Percentiles rank a stretch among this genome's conserved stretches.
These are phyloP conservation scores for Lodderomyces oxycetoniae DNA, from an alignment of 1,139 yeast genomes.

Conservation along the genomic window DNA sequence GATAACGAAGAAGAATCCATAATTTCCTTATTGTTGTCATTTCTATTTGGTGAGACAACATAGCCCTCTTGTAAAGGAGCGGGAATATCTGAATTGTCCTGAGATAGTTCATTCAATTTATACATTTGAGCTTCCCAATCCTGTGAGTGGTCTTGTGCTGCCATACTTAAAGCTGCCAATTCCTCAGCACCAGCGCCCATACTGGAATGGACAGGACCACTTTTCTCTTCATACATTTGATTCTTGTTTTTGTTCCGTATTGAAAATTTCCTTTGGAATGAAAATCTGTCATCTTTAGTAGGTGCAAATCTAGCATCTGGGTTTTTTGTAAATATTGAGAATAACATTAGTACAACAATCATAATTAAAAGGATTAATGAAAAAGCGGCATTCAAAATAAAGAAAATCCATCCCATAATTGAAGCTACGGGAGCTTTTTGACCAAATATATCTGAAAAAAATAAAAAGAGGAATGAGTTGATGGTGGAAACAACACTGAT, in stretches of 20 bases:
- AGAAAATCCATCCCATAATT: conserved; percentile 78
- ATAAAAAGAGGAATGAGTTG: conserved; percentile 68
- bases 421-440: conserved; percentile 65
- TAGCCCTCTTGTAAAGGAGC: no score
- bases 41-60: conserved; percentile 6
- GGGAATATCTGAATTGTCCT: conserved; percentile 3
- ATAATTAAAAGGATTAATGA: conserved; percentile 58
- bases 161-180: conserved; percentile 58
- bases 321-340: conserved; percentile 62
- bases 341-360: conserved; percentile 53
- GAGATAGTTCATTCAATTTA: conserved; percentile 37
- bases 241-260: conserved; percentile 12
- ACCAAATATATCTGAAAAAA: conserved; percentile 68
- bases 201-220: neutral
- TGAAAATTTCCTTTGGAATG: conserved; percentile 62
- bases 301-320: conserved; percentile 83
- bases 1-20: conserved; percentile 21
- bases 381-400: conserved; percentile 72
- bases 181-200: conserved; percentile 29
- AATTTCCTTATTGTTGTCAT: conserved; percentile 15
- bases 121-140: conserved; percentile 70
- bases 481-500: conserved; percentile 61
- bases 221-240: neutral
- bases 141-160: conserved; percentile 66
- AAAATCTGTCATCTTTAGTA: conserved; percentile 77